A percentile compares a stretch with the other conserved stretches of the same genome.
phyloP scores from a whole-genome alignment of 352 stramenopile genomes.

The Phytopythium delawarense region DNA sequence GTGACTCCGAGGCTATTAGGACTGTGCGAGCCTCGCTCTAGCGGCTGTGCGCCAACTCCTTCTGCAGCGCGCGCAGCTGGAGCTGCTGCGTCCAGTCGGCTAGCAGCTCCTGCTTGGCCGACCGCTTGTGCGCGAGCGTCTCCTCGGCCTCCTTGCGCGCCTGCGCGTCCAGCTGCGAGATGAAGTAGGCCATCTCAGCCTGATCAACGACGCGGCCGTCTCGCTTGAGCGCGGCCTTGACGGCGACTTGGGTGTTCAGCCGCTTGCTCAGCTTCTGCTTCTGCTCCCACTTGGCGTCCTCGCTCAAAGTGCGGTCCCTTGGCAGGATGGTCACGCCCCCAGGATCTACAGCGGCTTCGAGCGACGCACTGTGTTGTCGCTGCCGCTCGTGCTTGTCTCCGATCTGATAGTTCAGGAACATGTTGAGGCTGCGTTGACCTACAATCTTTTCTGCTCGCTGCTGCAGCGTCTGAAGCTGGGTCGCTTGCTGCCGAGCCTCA shows the following conservation, averaged over 20 bases:
- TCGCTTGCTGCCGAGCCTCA: slow-evolving; percentile 17
- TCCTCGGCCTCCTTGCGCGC: slow-evolving; percentile 25
- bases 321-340: slow-evolving; percentile 37
- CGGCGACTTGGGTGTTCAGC: slow-evolving; percentile 41
- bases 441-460: slow-evolving; percentile 34
- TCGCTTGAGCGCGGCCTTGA: slow-evolving; percentile 34
- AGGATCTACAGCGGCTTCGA: slow-evolving; percentile 1
- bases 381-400: slow-evolving; percentile 25
- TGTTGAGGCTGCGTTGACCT: slow-evolving; percentile 38
- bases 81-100: slow-evolving; percentile 45
- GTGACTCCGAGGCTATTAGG: background rate
- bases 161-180: slow-evolving; percentile 39
- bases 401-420: slow-evolving; percentile 49
- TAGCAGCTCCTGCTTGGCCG: slow-evolving; percentile 35
- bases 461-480: slow-evolving; percentile 39
- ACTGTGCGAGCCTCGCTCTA: background rate
- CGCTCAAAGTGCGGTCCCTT: slow-evolving; percentile 23
- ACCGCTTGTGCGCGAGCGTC: slow-evolving; percentile 17
- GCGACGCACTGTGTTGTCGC: slow-evolving; percentile 8
- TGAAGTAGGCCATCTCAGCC: slow-evolving; percentile 52
- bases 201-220: slow-evolving; percentile 40
- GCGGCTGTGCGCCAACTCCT: slow-evolving; percentile 9
- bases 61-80: slow-evolving; percentile 22
- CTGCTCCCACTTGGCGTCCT: slow-evolving; percentile 20
- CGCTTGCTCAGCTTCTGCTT: slow-evolving; percentile 43